These are phyloP conservation scores for Venturia effusa DNA, from an alignment of 2,329 filamentous ascomycete species.

Conservation along the genomic window DNA sequence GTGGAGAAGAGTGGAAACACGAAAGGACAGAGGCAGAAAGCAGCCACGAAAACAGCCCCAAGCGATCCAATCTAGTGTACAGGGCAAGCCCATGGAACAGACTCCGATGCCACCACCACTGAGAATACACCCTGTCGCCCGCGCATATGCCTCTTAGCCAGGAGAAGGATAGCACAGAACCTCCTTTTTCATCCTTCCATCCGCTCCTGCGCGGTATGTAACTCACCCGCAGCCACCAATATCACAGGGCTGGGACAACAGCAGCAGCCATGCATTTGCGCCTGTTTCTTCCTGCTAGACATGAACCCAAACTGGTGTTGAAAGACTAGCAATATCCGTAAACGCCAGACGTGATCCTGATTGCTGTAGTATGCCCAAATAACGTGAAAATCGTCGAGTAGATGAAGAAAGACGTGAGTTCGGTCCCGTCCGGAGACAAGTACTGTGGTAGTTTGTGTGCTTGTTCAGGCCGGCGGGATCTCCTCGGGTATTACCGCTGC, in stretches of 20 bases:
- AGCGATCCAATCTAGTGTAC: neutral
- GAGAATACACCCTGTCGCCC: neutral
- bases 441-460: neutral
- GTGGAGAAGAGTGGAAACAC: neutral
- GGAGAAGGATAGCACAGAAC: neutral
- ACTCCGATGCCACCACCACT: neutral
- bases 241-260: neutral
- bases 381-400: neutral
- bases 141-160: neutral
- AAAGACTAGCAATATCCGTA: neutral
- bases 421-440: neutral
- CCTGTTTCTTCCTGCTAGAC: neutral
- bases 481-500: slow-evolving; percentile 3
- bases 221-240: slow-evolving; percentile 2
- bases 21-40: neutral
- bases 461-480: neutral
- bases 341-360: neutral
- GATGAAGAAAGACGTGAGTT: neutral
- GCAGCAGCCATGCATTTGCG: neutral
- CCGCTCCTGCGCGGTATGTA: neutral
- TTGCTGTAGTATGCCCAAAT: neutral
- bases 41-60: neutral
- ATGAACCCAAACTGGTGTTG: neutral
- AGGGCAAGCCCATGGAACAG: neutral
- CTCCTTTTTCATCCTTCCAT: neutral